phyloP scores from a whole-genome alignment of 495 filamentous ascomycete genomes.

The Wilcoxina mikolae region DNA sequence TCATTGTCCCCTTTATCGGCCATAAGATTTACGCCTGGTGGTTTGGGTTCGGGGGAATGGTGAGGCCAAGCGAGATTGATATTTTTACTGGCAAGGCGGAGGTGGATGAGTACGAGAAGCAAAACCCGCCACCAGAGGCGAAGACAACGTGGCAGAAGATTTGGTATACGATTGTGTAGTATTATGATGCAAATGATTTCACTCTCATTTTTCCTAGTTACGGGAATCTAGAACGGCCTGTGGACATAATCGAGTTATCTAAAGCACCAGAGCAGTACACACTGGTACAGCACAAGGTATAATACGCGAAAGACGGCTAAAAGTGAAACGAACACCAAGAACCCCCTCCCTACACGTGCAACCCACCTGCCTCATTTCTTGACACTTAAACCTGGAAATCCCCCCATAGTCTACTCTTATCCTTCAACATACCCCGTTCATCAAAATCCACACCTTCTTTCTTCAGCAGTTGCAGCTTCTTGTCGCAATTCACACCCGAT shows the following conservation, averaged over 20 bases:
- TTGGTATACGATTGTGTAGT: constrained; percentile 9
- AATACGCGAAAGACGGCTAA: too few relatives aligned
- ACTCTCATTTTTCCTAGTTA: too few relatives aligned
- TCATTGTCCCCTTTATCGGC: constrained; percentile 40
- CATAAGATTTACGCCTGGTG: constrained; percentile 39
- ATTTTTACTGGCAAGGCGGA: constrained; percentile 49
- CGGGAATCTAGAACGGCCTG: too few relatives aligned
- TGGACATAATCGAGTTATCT: too few relatives aligned
- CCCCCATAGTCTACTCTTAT: constrained; percentile 30
- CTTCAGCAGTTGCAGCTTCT: constrained; percentile 35
- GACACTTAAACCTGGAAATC: constrained; percentile 29
- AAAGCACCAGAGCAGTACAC: too few relatives aligned
- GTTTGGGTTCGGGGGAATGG: constrained; percentile 29
- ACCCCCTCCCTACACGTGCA: too few relatives aligned
- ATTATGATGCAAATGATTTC: too few relatives aligned
- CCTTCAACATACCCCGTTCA: constrained; percentile 32
- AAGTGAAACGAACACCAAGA: too few relatives aligned
- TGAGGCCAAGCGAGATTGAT: constrained; percentile 41
- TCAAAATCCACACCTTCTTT: constrained; percentile 39
- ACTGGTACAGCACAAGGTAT: too few relatives aligned
- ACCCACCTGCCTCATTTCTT: too few relatives aligned
- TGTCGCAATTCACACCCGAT: constrained; percentile 33
- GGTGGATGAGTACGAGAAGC: constrained; percentile 39
- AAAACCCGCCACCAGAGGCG: constrained; percentile 15
- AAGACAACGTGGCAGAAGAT: constrained; percentile 23